Evolutionary conservation across 495 filamentous ascomycete species (phyloP), one percentile per base, ranked within the genome.

Genomic region (Podospora sp.): DNA sequence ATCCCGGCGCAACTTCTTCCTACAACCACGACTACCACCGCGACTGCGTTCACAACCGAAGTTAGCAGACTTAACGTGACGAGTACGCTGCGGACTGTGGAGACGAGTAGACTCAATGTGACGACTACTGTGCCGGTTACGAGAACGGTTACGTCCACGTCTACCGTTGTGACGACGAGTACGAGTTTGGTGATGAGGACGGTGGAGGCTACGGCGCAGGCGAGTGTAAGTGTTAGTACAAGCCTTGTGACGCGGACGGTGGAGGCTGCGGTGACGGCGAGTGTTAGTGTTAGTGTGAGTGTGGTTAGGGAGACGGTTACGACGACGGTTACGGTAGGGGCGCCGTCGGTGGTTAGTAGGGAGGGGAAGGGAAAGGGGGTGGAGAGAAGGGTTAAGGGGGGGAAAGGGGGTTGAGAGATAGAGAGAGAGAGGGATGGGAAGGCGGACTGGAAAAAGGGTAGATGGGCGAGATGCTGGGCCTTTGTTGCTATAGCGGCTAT

Each of bases 111-210:
- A 29, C 12, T 24, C 1, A 25, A 27, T 22, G 61, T 33, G 49
- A 52, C 46, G 36, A 51, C 22, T 18, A 63, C 61, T 16, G 61
- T 53, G 1, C 24, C 61, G 25, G 61, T 27, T 20, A 63, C 40
- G 61, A 63, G 22, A 24, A 27, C 22, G 16, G 24, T 63, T 11
- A 49, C 20, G 20, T 2, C 6, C 1, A 24, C 20, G 29, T 24
- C 59, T 2, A 62, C 59, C 33, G 33, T 16, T 33, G 33, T 16
- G 12, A 62, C 59, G 29, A 33, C 18, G 25, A 33, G 29, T 33
- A 59, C 26, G 26, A 59, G 57, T 22, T 33, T 33, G 57, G 26
- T 33, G 57, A 59, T 26, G 24, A 59, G 56, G 26, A 59, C 56
- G 25, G 56, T 61, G 12, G 59, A 62, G 29, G 29, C 25, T 29